Evolutionary conservation across 768 basidiomycete species (phyloP), one percentile per base, ranked within the genome.

Genomic region (Cyclocybe aegerita): DNA sequence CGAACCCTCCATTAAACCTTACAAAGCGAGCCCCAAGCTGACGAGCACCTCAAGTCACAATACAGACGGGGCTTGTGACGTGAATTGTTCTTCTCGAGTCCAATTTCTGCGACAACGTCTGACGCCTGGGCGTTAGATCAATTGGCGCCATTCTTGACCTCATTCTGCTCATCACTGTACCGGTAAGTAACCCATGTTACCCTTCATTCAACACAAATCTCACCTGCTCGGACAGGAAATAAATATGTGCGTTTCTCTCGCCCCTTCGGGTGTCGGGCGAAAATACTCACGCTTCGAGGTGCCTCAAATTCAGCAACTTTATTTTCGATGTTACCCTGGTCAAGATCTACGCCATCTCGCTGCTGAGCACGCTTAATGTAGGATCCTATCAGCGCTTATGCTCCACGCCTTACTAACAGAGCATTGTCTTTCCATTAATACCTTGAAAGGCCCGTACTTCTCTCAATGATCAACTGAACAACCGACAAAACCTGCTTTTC

Each of bases 11-110:
- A 12, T 7, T 14, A 7, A 9, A 10, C 14, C 23, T n/a, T 11
- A 6, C 29, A 31, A 23, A 3, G 23, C 23, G 23, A 2, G 23
- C 5, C 5, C 23, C 23, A 23, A 23, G 2, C 2, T 23, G 23
- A 23, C 23, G 23, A 23, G 23, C 1, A 2, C 23, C 23, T 37
- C 3, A 14, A 61, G 60, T 59, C 4, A 56, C 60, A 2, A 54
- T 61, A 10, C 57, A 61, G 35, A 61, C 57, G 7, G 60, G 60
- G 11, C 38, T 61, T 4, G 23, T 61, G 11, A 61, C 60, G 54
- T 59, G 46, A 34, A 50, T 48, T 9, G 42, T 16, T 31, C n/a
- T 14, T 9, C 6, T 14, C 14, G n/a, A n/a, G n/a, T 14, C 16
- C 30, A 5, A n/a, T 23, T 50, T 14, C n/a, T n/a, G 23, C 23